A percentile compares a stretch with the other conserved stretches of the same genome.
These are phyloP conservation scores for Ophiostoma novo-ulmi DNA, from an alignment of 2,329 filamentous ascomycete species.

Conservation along the genomic window DNA sequence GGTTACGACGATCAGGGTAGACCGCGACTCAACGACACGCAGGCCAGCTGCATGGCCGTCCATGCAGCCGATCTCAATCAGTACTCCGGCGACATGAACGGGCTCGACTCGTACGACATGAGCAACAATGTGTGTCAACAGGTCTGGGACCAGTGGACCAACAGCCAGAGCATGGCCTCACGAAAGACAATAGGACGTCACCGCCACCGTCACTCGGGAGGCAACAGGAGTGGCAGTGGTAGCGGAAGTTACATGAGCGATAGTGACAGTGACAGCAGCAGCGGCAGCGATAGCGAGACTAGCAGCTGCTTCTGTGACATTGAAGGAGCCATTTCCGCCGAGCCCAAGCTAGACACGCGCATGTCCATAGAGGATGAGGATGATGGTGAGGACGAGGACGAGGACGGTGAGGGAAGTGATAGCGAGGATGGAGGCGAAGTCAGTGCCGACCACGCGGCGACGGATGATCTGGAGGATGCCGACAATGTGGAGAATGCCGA, in stretches of 20 bases:
- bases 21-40: background rate
- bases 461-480: background rate
- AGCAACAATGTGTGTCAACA: slow-evolving; percentile 20
- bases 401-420: background rate
- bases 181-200: background rate
- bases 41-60: slow-evolving; percentile 24
- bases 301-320: background rate
- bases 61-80: background rate
- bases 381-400: background rate
- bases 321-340: background rate
- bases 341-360: background rate
- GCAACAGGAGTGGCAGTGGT: background rate
- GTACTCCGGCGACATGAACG: slow-evolving; percentile 19
- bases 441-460: background rate
- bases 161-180: slow-evolving; percentile 19
- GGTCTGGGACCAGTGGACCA: slow-evolving; percentile 24
- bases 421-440: background rate
- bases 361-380: background rate
- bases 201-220: background rate
- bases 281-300: background rate
- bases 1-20: slow-evolving; percentile 1
- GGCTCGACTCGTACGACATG: background rate
- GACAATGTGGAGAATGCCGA: background rate
- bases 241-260: background rate
- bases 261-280: slow-evolving; percentile 5